Evolutionary conservation across 2,329 filamentous ascomycete species (phyloP).

Genomic region (Sordariomycetes sp.): DNA sequence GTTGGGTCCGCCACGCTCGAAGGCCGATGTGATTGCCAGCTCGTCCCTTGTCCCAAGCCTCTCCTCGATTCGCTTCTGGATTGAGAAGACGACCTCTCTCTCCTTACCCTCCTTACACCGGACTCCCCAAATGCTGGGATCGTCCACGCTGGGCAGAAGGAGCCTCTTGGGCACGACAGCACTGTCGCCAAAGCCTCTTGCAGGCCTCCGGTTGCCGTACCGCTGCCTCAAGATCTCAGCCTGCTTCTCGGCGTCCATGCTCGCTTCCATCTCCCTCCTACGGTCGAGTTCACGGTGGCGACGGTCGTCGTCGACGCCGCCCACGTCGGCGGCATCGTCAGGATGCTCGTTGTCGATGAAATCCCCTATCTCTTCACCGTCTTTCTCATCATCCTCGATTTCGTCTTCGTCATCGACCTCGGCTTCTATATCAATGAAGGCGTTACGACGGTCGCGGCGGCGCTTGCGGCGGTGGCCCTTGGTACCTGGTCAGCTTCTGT

Average conservation of each 20-base stretch:
- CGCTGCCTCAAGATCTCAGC: conserved; percentile 79
- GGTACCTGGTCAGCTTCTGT: conserved; percentile 6
- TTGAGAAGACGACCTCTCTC: conserved; percentile 76
- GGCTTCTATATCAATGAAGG: conserved; percentile 96
- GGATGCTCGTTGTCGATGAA: conserved; percentile 86
- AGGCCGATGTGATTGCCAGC: conserved; percentile 77
- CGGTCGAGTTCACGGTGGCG: conserved; percentile 91
- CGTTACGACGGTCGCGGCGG: conserved; percentile 64
- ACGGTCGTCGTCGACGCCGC: conserved; percentile 77
- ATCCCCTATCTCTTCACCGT: conserved; percentile 71
- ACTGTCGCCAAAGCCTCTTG: conserved; percentile 57
- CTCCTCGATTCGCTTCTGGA: conserved; percentile 85
- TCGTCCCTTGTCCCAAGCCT: conserved; percentile 68
- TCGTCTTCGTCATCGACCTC: conserved; percentile 95
- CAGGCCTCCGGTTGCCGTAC: conserved; percentile 70
- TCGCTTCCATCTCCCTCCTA: conserved; percentile 76
- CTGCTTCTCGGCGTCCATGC: conserved; percentile 88
- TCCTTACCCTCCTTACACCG: conserved; percentile 94
- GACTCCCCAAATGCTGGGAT: conserved; percentile 92
- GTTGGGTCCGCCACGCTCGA: conserved; percentile 73
- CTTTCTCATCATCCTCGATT: conserved; percentile 80
- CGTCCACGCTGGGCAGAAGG: conserved; percentile 84
- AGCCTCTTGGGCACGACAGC: conserved; percentile 76
- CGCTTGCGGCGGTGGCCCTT: conserved; percentile 71
- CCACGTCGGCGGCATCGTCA: conserved; percentile 76